Conservation (phyloP, 1,284 basidiomycete species). For the Taiwanofungus camphoratus region DNA sequence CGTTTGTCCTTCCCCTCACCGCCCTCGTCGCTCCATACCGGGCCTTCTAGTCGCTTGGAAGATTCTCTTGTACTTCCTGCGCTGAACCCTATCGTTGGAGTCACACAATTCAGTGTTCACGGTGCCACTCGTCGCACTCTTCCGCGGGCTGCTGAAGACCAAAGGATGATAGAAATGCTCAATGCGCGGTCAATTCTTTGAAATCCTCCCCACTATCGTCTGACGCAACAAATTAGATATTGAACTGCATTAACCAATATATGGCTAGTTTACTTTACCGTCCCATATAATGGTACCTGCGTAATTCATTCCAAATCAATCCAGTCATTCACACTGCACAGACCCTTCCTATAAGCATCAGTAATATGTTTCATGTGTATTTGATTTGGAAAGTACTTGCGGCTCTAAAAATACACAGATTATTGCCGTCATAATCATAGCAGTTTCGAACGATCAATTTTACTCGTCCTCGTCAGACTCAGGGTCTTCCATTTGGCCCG, state of each 20-base stretch:
- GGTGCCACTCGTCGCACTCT: slow-evolving; percentile 27
- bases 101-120: slow-evolving; percentile 17
- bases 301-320: too few relatives aligned
- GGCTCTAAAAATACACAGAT: slow-evolving; percentile 4
- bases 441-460: slow-evolving; percentile 9
- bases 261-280: too few relatives aligned
- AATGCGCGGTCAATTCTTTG: slow-evolving; percentile 40
- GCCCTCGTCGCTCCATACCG: background rate
- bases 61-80: slow-evolving; percentile 24
- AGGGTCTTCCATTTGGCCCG: slow-evolving; percentile 23
- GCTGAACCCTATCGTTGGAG: slow-evolving; percentile 23
- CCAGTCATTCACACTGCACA: too few relatives aligned
- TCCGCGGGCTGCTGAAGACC: slow-evolving; percentile 51
- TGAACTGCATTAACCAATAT: too few relatives aligned
- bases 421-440: slow-evolving; percentile 7
- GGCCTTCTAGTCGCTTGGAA: slow-evolving; percentile 10
- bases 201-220: too few relatives aligned
- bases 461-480: slow-evolving; percentile 38
- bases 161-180: slow-evolving; percentile 56
- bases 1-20: too few relatives aligned
- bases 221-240: too few relatives aligned
- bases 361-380: background rate
- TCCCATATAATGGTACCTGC: too few relatives aligned
- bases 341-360: too few relatives aligned
- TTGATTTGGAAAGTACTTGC: slow-evolving; percentile 4